Conservation (phyloP, 2,329 filamentous ascomycete species). For the Canariomyces notabilis region DNA sequence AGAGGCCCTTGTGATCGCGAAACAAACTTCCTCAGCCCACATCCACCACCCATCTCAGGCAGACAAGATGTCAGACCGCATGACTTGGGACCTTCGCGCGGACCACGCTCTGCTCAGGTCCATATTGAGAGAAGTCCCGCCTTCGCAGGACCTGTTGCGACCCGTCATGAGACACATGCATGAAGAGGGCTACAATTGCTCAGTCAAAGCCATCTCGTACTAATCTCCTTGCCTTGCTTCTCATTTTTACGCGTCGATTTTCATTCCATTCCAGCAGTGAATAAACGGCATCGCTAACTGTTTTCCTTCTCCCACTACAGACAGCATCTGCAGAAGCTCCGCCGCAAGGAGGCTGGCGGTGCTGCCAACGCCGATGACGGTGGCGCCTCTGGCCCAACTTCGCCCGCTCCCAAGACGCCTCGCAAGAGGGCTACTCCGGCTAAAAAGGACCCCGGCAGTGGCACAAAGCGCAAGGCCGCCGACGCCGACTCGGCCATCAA, state of each 20-base stretch:
- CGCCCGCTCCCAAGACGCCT: slow-evolving; percentile 18
- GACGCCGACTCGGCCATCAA: neutral
- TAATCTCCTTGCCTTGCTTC: slow-evolving; percentile 3
- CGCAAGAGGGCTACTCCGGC: slow-evolving; percentile 12
- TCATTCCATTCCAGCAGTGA: slow-evolving; percentile 2
- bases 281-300: slow-evolving; percentile 6
- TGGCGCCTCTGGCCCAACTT: neutral
- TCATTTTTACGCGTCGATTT: slow-evolving; percentile 7
- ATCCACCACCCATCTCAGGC: neutral
- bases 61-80: slow-evolving; percentile 17
- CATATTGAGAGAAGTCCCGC: slow-evolving; percentile 22
- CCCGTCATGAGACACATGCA: slow-evolving; percentile 24
- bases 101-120: slow-evolving; percentile 29
- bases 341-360: slow-evolving; percentile 25
- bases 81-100: slow-evolving; percentile 26
- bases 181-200: slow-evolving; percentile 25
- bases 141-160: slow-evolving; percentile 24
- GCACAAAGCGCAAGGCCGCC: slow-evolving; percentile 18
- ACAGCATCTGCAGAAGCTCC: slow-evolving; percentile 34
- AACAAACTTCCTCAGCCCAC: neutral
- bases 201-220: slow-evolving; percentile 29
- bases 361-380: slow-evolving; percentile 2
- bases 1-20: neutral
- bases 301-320: slow-evolving; percentile 18
- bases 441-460: slow-evolving; percentile 10